phyloP scores from a whole-genome alignment of 495 filamentous ascomycete species.

The Podospora australis region DNA sequence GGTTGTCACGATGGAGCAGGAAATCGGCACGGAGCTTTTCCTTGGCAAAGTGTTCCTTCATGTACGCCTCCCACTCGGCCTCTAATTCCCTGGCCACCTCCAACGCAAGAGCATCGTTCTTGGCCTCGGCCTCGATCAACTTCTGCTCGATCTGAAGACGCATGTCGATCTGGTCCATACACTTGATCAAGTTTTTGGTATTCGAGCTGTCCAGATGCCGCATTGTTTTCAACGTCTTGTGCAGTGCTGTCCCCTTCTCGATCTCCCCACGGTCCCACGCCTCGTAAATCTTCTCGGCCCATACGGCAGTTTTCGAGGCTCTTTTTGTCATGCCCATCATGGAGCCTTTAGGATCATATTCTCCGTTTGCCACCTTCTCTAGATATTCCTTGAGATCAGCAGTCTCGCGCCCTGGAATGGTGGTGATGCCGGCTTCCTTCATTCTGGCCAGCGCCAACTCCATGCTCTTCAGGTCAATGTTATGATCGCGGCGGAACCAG shows the following conservation, averaged over 20 bases:
- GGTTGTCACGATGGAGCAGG: slow-evolving; percentile 39
- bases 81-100: background rate
- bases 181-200: too few relatives aligned
- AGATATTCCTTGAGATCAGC: slow-evolving; percentile 22
- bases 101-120: background rate
- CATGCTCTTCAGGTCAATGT: slow-evolving; percentile 30
- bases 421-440: slow-evolving; percentile 23
- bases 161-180: too few relatives aligned
- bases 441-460: slow-evolving; percentile 26
- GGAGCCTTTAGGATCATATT: background rate
- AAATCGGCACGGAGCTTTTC: slow-evolving; percentile 16
- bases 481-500: slow-evolving; percentile 24
- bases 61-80: slow-evolving; percentile 17
- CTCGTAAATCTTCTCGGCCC: background rate
- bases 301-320: background rate
- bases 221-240: background rate
- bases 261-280: background rate
- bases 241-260: background rate
- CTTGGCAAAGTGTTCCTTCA: slow-evolving; percentile 5
- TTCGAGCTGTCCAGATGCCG: too few relatives aligned
- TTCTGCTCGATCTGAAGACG: background rate
- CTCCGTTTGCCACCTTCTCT: slow-evolving; percentile 10
- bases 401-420: slow-evolving; percentile 25
- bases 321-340: slow-evolving; percentile 21
- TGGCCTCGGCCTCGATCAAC: slow-evolving; percentile 2